A percentile compares a stretch with the other conserved stretches of the same genome.
These are phyloP conservation scores for Colletotrichum sp. DNA, from an alignment of 2,329 filamentous ascomycete species.

Conservation along the genomic window DNA sequence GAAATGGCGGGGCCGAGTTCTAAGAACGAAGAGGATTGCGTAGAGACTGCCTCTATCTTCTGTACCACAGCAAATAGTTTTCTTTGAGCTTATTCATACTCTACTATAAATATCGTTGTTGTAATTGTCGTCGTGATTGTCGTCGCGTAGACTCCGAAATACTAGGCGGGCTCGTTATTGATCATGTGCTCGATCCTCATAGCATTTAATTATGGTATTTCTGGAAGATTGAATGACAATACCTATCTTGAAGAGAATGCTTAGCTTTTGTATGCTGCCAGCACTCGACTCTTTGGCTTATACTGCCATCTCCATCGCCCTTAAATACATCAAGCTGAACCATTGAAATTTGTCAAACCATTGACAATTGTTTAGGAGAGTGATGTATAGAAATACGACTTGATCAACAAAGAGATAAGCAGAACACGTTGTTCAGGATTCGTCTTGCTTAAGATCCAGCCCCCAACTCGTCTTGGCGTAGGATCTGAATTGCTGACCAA, in stretches of 20 bases:
- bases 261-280: neutral
- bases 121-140: no score
- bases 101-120: no score
- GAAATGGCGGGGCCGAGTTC: neutral
- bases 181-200: neutral
- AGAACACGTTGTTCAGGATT: neutral
- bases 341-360: neutral
- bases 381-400: neutral
- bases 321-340: neutral
- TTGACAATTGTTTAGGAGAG: rapidly evolving
- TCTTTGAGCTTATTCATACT: no score
- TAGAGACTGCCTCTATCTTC: no score
- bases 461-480: neutral
- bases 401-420: neutral
- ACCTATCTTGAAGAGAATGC: neutral
- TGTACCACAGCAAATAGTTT: no score
- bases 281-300: neutral
- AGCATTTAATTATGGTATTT: neutral
- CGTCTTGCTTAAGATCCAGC: neutral
- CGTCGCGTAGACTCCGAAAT: no score
- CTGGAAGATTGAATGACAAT: neutral
- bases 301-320: neutral
- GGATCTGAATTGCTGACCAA: neutral
- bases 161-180: no score
- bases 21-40: neutral